Base-by-base conservation (phyloP, 2,329 filamentous ascomycete species). In the Cordyceps cateniannulata region DNA sequence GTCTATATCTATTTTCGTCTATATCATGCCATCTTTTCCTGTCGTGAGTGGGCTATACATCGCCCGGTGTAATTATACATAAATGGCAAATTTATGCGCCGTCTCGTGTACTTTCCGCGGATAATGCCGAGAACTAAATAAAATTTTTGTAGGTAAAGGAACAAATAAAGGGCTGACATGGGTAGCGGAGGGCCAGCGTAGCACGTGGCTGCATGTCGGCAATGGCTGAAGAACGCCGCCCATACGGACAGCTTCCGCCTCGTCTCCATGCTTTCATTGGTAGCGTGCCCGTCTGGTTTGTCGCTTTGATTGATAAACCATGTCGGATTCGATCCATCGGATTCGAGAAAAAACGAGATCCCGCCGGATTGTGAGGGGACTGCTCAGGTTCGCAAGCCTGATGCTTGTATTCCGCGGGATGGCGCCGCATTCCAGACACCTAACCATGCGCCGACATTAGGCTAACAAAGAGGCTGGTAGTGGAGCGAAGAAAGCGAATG, bases 191-290 rank as follows among this genome's bases (percentile, higher is more conserved):
- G 16, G 27, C 25, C 27, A 27, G 14, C n/a, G 12, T 25, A 35
- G 50, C 53, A 56, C 53, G 53, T 47, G 40, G 40, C 53, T 42
- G 53, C 53, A 56, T 56, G 53, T 35, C 40, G 32, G 40, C 53
- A 55, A 32, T 18, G 25, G 35, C 4, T 8, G 29, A 12, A 6
- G 38, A 40, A 40, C 14, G 18, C 27, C n/a, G 14, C n/a, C n/a
- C 38, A n/a, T 40, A 7, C 32, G 9, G 32, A 35, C 32, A 35
- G 32, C 38, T 40, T 40, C 38, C 38, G 38, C 3, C 27, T 32
- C 4, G 48, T 20, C 25, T 50, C 49, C 29, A 38, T 52, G 3
- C 27, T 51, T 24, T 20, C n/a, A 9, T 4, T 35, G 48, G 18
- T 20, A 20, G 35, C 12, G 20, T 40, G 38, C 35, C 35, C 52